phyloP scores from a whole-genome alignment of 768 basidiomycete species.

The Mycena galopus region DNA sequence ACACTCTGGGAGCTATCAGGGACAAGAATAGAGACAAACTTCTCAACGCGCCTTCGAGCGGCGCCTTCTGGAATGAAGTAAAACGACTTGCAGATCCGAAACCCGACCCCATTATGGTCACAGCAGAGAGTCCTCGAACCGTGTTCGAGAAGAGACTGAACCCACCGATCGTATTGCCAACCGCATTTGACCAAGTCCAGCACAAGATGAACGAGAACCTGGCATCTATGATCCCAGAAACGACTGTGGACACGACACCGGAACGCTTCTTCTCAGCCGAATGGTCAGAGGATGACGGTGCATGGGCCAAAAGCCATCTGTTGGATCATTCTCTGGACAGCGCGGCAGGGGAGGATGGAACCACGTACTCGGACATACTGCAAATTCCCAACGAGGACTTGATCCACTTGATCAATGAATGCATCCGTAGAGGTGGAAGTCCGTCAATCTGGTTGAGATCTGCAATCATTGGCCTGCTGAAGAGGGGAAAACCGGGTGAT shows the following conservation, averaged over 20 bases:
- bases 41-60: conserved; percentile 6
- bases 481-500: neutral
- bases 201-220: conserved; percentile 16
- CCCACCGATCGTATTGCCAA: neutral
- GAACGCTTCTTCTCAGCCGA: conserved; percentile 27
- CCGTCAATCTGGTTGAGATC: conserved; percentile 12
- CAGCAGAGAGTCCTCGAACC: neutral
- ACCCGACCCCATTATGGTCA: neutral
- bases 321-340: neutral
- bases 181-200: neutral
- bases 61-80: conserved; percentile 14
- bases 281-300: conserved; percentile 19
- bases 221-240: conserved; percentile 6
- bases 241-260: conserved; percentile 10
- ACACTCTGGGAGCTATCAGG: neutral
- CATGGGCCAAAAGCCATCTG: conserved; percentile 12
- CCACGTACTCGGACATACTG: neutral
- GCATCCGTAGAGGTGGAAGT: no score
- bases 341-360: conserved; percentile 9
- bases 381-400: conserved; percentile 8
- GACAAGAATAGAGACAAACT: conserved; percentile 16
- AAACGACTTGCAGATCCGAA: conserved; percentile 18
- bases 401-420: conserved; percentile 9
- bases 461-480: neutral
- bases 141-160: conserved; percentile 27